phyloP scores from a whole-genome alignment of 2,329 filamentous ascomycete genomes.

The Fusarium xyrophilum region DNA sequence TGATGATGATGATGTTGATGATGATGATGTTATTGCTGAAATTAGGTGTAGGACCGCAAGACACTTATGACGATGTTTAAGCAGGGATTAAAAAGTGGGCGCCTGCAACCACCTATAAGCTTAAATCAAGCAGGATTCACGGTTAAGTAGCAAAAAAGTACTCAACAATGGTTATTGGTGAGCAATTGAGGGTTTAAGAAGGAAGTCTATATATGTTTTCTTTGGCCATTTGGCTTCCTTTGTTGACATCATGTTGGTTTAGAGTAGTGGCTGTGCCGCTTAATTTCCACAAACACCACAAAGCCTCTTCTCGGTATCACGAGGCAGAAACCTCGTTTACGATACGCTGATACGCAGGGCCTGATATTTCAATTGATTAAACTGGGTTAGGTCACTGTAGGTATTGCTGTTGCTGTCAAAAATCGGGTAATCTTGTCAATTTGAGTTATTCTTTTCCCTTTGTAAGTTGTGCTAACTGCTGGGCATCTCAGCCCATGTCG shows the following conservation, averaged over 20 bases:
- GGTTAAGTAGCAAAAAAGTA: background rate
- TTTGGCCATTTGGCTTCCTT: background rate
- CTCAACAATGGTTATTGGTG: background rate
- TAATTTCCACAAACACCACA: slow-evolving; percentile 18
- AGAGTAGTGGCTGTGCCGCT: slow-evolving; percentile 28
- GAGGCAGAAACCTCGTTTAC: background rate
- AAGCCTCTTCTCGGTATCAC: slow-evolving; percentile 13
- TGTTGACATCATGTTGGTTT: slow-evolving; percentile 4
- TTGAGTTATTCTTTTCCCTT: background rate
- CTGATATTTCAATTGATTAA: background rate
- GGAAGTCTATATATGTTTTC: background rate
- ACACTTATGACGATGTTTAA: slow-evolving; percentile 17
- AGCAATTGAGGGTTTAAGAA: background rate
- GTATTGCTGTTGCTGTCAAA: background rate
- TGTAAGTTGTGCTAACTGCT: background rate
- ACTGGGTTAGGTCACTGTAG: background rate
- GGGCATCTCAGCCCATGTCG: background rate
- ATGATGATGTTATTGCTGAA: background rate
- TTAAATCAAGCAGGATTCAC: slow-evolving; percentile 9
- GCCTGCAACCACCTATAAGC: slow-evolving; percentile 27
- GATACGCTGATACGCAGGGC: background rate
- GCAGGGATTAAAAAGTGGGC: slow-evolving; percentile 22
- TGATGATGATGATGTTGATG: background rate
- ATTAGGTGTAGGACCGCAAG: background rate
- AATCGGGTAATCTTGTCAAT: background rate